Percentiles rank a stretch among this genome's conserved stretches.
Conservation (phyloP, 345 rosid species). For the Citrus mangshanensis region DNA sequence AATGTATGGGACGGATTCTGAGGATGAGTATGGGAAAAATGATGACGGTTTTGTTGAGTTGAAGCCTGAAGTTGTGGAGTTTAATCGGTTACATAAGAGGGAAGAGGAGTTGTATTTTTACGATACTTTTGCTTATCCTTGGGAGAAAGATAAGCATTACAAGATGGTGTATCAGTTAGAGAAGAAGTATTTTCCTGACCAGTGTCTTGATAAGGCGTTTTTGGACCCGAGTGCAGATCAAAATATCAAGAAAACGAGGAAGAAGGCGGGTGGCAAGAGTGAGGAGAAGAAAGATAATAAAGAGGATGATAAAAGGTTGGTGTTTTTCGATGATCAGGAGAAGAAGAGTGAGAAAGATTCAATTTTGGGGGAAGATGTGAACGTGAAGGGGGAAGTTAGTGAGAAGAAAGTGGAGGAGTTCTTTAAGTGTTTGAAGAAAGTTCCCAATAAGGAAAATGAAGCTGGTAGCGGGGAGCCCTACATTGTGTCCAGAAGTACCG, state of each 20-base stretch:
- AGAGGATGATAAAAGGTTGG: constrained; percentile 43
- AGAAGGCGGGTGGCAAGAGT: constrained; percentile 16
- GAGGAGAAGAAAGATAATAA: constrained; percentile 19
- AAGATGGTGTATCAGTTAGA: constrained; percentile 95
- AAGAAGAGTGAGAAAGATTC: constrained; percentile 25
- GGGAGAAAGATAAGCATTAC: constrained; percentile 97
- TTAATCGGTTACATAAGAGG: constrained; percentile 75
- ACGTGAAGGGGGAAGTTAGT: constrained; percentile 35
- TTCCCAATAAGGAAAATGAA: constrained; percentile 47
- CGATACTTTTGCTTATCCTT: constrained; percentile 83
- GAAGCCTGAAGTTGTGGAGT: constrained; percentile 81
- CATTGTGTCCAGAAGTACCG: constrained; percentile 60
- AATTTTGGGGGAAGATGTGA: constrained; percentile 6
- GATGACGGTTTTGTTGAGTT: constrained; percentile 79
- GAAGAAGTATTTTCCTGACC: constrained; percentile 93
- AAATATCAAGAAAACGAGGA: constrained; percentile 33
- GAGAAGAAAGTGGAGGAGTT: constrained; percentile 90
- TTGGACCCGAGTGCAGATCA: constrained; percentile 36
- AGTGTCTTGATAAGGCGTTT: constrained; percentile 86
- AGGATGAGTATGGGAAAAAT: constrained; percentile 51
- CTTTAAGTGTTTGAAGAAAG: constrained; percentile 83
- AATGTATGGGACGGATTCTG: constrained; percentile 90
- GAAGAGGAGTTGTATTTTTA: constrained; percentile 88
- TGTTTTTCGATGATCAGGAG: constrained; percentile 60
- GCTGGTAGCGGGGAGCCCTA: constrained; percentile 63